Evolutionary conservation across 371 early-diverging fungal species (phyloP), one percentile per base, ranked within the genome.

Genomic region (Syncephalastrum monosporum): DNA sequence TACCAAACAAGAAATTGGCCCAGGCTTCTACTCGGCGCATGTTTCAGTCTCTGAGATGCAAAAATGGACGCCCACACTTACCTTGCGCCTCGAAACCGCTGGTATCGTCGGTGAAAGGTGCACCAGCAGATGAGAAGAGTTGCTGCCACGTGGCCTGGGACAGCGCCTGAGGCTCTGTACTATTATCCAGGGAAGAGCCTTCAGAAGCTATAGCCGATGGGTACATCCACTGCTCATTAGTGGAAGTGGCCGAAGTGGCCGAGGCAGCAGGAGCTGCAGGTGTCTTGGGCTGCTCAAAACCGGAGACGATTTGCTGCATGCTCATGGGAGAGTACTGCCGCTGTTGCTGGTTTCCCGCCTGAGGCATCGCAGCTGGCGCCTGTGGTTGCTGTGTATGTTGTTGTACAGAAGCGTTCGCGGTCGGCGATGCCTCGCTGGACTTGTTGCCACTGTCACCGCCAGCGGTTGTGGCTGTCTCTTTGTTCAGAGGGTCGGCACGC

Each of bases 101-200:
- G 2, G 64, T 42, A 48, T 65, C 64, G n/a, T 52, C 60, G 1
- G 66, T 49, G 54, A 74, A 71, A 2, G 75, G 69, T 21, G 67
- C 59, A 6, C 71, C 75, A 5, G 69, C 63, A n/a, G 67, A 64
- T 15, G 71, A 66, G 45, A 74, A 74, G 1, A 74, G 46, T 27
- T 74, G 65, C 46, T 71, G 75, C 75, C 75, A 74, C 7, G 74
- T 61, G 3, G 63, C 66, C 50, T 70, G 70, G 6, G 63, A 52
- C 25, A 64, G 42, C 5, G 61, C 48, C 17, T 50, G 44, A 19
- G 52, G 56, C 16, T 42, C 50, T 21, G 55, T 4, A 4, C 48
- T 12, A 5, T 17, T 42, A 13, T 38, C 25, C 16, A 7, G 15
- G 24, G 27, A 16, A 24, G 46, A 19, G 16, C 27, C 27, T 17